Percentiles rank a stretch among this genome's conserved stretches.
phyloP scores from a whole-genome alignment of 192 early-diverging fungal species.

The Coemansia sp. region DNA sequence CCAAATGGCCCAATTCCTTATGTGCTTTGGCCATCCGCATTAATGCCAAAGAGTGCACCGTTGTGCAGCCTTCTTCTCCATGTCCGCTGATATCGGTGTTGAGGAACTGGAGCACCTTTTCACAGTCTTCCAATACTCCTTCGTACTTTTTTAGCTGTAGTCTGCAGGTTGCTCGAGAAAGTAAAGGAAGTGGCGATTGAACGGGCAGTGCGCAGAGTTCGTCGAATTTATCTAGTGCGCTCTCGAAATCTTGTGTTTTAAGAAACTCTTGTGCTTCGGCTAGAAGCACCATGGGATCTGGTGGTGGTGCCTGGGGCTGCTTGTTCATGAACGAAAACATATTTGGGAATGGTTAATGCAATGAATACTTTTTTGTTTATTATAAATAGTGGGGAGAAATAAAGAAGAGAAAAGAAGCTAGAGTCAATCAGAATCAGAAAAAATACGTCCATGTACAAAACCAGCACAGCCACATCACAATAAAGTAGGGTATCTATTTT shows the following conservation, averaged over 20 bases:
- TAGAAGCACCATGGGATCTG: conserved; percentile 32
- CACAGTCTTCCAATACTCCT: conserved; percentile 43
- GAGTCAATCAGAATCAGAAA: no score
- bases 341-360: no score
- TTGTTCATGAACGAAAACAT: conserved; percentile 40
- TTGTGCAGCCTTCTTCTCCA: conserved; percentile 45
- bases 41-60: conserved; percentile 51
- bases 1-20: conserved; percentile 47
- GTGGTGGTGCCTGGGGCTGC: conserved; percentile 38
- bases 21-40: conserved; percentile 53
- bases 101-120: conserved; percentile 48
- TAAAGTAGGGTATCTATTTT: no score
- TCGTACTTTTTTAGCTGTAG: conserved; percentile 49
- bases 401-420: background rate
- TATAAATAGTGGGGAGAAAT: background rate
- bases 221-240: conserved; percentile 47
- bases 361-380: no score
- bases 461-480: no score
- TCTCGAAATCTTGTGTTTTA: conserved; percentile 43
- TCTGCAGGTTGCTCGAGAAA: conserved; percentile 45
- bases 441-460: no score
- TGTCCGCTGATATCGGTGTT: conserved; percentile 44
- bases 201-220: conserved; percentile 47
- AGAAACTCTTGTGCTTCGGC: conserved; percentile 48
- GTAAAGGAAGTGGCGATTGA: conserved; percentile 46